Percentiles rank a stretch among this genome's conserved stretches.
phyloP scores from a whole-genome alignment of 1,284 basidiomycete genomes.

The Ceratobasidium sp. region DNA sequence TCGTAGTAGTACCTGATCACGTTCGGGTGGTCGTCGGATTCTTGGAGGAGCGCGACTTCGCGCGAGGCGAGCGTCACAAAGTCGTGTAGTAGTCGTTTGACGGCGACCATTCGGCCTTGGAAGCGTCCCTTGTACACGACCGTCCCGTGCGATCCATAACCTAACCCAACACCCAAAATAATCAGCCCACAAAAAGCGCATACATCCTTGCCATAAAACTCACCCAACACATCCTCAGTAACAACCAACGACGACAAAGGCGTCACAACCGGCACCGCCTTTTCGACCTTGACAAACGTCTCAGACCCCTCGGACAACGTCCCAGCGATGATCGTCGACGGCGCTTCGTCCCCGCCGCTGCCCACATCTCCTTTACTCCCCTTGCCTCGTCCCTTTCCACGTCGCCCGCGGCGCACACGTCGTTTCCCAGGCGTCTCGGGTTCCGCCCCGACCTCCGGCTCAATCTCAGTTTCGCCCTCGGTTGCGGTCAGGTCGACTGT shows the following conservation, averaged over 20 bases:
- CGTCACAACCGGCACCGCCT: conserved; percentile 2
- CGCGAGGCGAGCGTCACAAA: conserved; percentile 96
- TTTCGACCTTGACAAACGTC: conserved; percentile 34
- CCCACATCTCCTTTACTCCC: conserved; percentile 59
- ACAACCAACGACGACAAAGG: conserved; percentile 45
- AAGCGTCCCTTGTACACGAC: conserved; percentile 95
- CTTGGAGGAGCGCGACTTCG: conserved; percentile 94
- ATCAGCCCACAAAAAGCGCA: conserved; percentile 4
- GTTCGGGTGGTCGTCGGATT: conserved; percentile 98
- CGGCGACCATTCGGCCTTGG: conserved; percentile 95
- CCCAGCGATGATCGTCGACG: background rate
- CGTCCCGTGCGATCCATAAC: conserved; percentile 96
- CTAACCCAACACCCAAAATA: conserved; percentile 66
- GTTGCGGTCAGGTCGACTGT: background rate
- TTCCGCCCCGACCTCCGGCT: conserved; percentile 62
- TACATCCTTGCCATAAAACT: too few relatives aligned
- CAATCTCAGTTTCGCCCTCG: conserved; percentile 55
- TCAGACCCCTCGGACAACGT: conserved; percentile 19
- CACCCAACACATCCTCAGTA: conserved; percentile 36
- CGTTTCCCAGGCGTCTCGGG: conserved; percentile 62
- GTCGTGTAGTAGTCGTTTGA: conserved; percentile 95
- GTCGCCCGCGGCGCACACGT: conserved; percentile 61
- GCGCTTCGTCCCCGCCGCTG: conserved; percentile 11
- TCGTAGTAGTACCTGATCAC: conserved; percentile 99
- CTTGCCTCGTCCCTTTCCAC: conserved; percentile 61